Percentiles rank a stretch among this genome's conserved stretches.
phyloP scores from a whole-genome alignment of 2,329 filamentous ascomycete species.

The Orbilia oligospora region DNA sequence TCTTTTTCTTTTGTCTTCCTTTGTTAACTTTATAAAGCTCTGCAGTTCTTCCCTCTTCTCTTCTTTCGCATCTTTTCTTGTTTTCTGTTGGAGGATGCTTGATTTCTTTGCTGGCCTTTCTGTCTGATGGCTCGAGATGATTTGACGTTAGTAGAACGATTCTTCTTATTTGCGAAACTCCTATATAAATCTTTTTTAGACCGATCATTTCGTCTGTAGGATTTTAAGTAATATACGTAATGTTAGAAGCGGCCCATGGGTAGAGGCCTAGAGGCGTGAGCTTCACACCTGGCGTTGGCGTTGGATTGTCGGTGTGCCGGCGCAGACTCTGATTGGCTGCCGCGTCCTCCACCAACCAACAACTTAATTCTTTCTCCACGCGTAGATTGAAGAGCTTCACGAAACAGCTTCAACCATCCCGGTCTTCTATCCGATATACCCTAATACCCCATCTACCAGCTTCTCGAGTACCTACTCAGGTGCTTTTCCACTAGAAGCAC shows the following conservation, averaged over 20 bases:
- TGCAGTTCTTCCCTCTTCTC: neutral
- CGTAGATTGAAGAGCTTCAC: slow-evolving; percentile 45
- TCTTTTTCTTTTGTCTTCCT: neutral
- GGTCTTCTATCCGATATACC: slow-evolving; percentile 5
- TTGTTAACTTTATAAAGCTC: neutral
- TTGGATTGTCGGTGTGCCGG: slow-evolving; percentile 22
- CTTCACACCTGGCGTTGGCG: slow-evolving; percentile 10
- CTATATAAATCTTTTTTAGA: neutral
- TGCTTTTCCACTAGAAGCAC: neutral
- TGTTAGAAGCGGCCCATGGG: no score
- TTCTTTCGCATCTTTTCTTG: slow-evolving; percentile 9
- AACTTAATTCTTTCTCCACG: slow-evolving; percentile 32
- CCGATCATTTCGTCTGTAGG: no score
- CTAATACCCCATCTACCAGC: neutral
- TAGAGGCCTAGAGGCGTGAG: no score
- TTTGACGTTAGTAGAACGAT: slow-evolving; percentile 17
- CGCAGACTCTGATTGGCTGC: slow-evolving; percentile 46
- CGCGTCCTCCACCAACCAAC: slow-evolving; percentile 42
- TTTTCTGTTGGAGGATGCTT: slow-evolving; percentile 36
- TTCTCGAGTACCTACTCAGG: neutral
- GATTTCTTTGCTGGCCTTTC: slow-evolving; percentile 1
- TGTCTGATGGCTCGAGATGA: slow-evolving; percentile 15
- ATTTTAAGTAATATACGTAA: no score
- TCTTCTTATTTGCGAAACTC: neutral
- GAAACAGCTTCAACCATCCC: slow-evolving; percentile 1